Conservation (phyloP, 164 flowering plant species). For the Pachysandra terminalis region DNA sequence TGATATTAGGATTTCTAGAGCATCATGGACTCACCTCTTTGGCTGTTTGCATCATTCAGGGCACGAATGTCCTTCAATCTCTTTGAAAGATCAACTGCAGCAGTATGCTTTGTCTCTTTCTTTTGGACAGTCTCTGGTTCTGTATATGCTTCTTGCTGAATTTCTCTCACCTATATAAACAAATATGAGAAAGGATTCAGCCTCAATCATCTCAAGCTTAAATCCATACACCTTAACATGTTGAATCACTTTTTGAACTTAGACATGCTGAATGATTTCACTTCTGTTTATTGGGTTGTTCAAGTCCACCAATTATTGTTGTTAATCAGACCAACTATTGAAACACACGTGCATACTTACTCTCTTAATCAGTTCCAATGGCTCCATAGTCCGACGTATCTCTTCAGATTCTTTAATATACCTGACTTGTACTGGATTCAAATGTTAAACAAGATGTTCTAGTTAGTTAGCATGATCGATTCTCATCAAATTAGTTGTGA, state of each 20-base stretch:
- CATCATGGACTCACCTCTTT: constrained; percentile 49
- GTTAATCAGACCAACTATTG: background rate
- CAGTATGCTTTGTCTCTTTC: constrained; percentile 62
- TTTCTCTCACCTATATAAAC: constrained; percentile 65
- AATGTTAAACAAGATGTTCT: background rate
- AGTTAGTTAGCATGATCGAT: constrained; percentile 5
- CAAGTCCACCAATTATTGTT: background rate
- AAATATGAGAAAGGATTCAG: constrained; percentile 1
- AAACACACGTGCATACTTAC: constrained; percentile 32
- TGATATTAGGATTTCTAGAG: background rate
- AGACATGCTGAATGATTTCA: background rate
- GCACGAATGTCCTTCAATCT: constrained; percentile 63
- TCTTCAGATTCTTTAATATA: constrained; percentile 72
- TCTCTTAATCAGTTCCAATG: constrained; percentile 74
- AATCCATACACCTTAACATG: background rate
- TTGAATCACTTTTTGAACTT: too few relatives aligned
- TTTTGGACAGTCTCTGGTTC: constrained; percentile 47
- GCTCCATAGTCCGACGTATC: constrained; percentile 71
- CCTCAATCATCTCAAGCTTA: background rate
- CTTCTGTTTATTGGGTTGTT: background rate
- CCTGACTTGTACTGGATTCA: constrained; percentile 45
- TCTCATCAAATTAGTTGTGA: background rate
- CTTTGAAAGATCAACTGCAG: constrained; percentile 80
- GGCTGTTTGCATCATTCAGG: constrained; percentile 59
- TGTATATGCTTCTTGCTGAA: constrained; percentile 52